Evolutionary conservation across 1,139 yeast species (phyloP).

Genomic region (Hyphopichia pseudoburtonii): DNA sequence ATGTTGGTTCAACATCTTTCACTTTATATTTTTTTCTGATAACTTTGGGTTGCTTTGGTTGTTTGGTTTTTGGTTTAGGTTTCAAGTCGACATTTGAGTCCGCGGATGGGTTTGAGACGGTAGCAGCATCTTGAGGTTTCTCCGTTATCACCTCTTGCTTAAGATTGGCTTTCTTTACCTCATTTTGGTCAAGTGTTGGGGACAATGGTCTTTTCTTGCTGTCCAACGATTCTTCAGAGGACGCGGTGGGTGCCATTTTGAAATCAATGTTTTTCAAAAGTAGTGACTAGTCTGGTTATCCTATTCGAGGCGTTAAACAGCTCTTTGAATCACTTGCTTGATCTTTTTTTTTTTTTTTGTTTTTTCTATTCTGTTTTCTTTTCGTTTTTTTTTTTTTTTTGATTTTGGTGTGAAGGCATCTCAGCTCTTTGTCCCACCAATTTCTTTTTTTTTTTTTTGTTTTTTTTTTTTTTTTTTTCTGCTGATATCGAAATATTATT

Average conservation of each 20-base stretch:
- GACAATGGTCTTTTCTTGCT: slow-evolving; percentile 13
- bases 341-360: too few species aligned
- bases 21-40: slow-evolving; percentile 48
- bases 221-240: slow-evolving; percentile 3
- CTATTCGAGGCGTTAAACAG: background rate
- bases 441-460: too few species aligned
- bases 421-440: too few species aligned
- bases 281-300: too few species aligned
- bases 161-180: slow-evolving; percentile 6
- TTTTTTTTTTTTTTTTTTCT: too few species aligned
- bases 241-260: slow-evolving; percentile 4
- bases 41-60: slow-evolving; percentile 27
- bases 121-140: too few species aligned
- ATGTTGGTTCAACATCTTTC: slow-evolving; percentile 68
- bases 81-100: too few species aligned
- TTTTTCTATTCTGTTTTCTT: background rate
- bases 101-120: too few species aligned
- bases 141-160: slow-evolving; percentile 13
- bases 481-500: too few species aligned
- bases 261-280: too few species aligned
- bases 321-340: background rate
- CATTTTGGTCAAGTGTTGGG: slow-evolving; percentile 6
- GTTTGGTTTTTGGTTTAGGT: slow-evolving; percentile 13
- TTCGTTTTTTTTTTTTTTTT: too few species aligned
- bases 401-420: too few species aligned